Base-by-base conservation (phyloP, 352 stramenopile species). In the Peronospora destructor region DNA sequence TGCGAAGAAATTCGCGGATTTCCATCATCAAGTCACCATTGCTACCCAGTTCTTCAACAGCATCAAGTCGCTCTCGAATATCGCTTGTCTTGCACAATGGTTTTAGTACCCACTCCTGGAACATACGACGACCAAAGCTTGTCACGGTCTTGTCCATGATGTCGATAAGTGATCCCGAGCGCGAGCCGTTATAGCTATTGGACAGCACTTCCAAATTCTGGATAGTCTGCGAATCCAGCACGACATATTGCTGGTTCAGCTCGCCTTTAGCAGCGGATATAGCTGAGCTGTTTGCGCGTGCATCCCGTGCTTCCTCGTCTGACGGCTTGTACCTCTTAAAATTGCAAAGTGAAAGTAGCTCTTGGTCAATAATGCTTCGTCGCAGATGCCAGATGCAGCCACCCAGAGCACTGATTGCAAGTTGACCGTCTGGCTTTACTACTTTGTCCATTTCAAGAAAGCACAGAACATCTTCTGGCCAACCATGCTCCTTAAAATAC, bases 61-160 rank as follows among this genome's bases (percentile, higher is more conserved):
- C 95, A 75, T 98, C 91, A 14, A 97, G 77, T 4, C 97, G 89
- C 40, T 90, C 79, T 56, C 97, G 89, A 70, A 99, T 99, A 32
- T 97, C 92, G 6, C 61, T 59, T 37, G 95, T 87, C 23, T 85
- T 80, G 60, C 97, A 98, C 26, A 99, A 73, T 2, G 97, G 97
- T 43, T 97, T 89, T 3, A 97, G 74, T 23, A 99, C 75, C 96
- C 96, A 99, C 21, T 96, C 91, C 42, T 93, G 77, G 42, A 99
- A 94, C 59, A 98, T 75, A 1, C 96, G 86, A 45, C 85, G 80
- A 35, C 97, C 97, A 66, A 98, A 97, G 32, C 90, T 85, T 25
- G 92, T 99, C 39, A 91, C 68, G 0, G 82, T 92, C 55, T 93
- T 91, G 59, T 94, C 82, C 54, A 96, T 76, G 34, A 91, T 85